Conservation (phyloP, 1,284 basidiomycete genomes). For the Apiotrichum domesticum region DNA sequence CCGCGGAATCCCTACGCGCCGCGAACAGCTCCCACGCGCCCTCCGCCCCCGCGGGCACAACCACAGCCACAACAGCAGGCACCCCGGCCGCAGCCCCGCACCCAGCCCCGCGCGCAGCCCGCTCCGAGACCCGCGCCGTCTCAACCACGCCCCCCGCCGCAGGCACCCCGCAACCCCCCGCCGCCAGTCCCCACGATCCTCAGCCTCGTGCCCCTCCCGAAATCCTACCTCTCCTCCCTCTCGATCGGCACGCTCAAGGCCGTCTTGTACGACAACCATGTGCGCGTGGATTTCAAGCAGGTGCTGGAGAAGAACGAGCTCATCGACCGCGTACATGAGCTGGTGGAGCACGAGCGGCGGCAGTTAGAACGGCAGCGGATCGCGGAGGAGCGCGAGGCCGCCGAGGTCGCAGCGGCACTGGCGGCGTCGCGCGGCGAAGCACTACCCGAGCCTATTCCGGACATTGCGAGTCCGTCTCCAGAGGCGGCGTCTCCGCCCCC, state of each 20-base stretch:
- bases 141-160: neutral
- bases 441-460: conserved; percentile 3
- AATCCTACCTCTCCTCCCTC: conserved; percentile 55
- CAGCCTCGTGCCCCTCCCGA: conserved; percentile 58
- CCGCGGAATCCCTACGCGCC: conserved; percentile 7
- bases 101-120: conserved; percentile 2
- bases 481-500: neutral
- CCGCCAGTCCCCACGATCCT: conserved; percentile 55
- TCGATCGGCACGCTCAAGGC: conserved; percentile 64
- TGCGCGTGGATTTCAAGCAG: conserved; percentile 47
- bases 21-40: conserved; percentile 9
- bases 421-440: neutral
- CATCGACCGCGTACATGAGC: conserved; percentile 59
- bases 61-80: conserved; percentile 8
- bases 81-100: conserved; percentile 7
- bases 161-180: conserved; percentile 10
- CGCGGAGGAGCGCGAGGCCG: conserved; percentile 42
- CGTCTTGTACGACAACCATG: conserved; percentile 59
- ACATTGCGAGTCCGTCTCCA: neutral
- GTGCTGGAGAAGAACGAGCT: conserved; percentile 56
- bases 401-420: neutral
- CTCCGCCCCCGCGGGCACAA: neutral
- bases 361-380: conserved; percentile 44
- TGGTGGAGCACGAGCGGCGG: conserved; percentile 61
- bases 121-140: neutral